phyloP scores from a whole-genome alignment of 805 yeast genomes.

The Yarrowia bubula region DNA sequence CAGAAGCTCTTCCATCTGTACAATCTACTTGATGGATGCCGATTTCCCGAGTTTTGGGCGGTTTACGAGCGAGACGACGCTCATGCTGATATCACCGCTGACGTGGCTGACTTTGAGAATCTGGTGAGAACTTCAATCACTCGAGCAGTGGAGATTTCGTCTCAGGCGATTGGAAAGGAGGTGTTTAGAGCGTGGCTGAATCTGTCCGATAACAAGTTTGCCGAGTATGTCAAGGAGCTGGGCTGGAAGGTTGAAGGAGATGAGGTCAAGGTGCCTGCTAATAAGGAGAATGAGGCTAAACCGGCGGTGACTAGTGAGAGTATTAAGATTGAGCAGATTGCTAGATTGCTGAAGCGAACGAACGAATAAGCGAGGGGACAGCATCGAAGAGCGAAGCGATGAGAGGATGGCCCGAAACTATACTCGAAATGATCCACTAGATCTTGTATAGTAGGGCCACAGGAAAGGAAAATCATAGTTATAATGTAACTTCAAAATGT shows the following conservation, averaged over 20 bases:
- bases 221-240: conserved; percentile 34
- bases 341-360: conserved; percentile 37
- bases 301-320: conserved; percentile 35
- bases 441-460: no score
- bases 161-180: conserved; percentile 34
- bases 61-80: conserved; percentile 36
- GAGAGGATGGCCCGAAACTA: neutral
- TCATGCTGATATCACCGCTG: conserved; percentile 40
- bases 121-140: conserved; percentile 38
- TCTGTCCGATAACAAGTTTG: conserved; percentile 34
- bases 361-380: conserved; percentile 32
- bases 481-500: no score
- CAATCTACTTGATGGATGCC: conserved; percentile 36
- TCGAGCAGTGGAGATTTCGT: conserved; percentile 36
- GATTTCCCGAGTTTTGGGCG: conserved; percentile 40
- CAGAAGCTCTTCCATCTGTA: conserved; percentile 38
- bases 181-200: conserved; percentile 38
- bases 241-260: conserved; percentile 38
- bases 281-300: conserved; percentile 38
- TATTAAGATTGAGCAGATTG: conserved; percentile 37
- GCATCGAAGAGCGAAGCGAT: neutral
- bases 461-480: no score
- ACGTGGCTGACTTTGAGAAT: conserved; percentile 39
- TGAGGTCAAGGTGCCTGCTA: conserved; percentile 33
- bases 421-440: no score